Evolutionary conservation across 768 basidiomycete genomes (phyloP), one percentile per base, ranked within the genome.

Genomic region (Trametes cubensis): DNA sequence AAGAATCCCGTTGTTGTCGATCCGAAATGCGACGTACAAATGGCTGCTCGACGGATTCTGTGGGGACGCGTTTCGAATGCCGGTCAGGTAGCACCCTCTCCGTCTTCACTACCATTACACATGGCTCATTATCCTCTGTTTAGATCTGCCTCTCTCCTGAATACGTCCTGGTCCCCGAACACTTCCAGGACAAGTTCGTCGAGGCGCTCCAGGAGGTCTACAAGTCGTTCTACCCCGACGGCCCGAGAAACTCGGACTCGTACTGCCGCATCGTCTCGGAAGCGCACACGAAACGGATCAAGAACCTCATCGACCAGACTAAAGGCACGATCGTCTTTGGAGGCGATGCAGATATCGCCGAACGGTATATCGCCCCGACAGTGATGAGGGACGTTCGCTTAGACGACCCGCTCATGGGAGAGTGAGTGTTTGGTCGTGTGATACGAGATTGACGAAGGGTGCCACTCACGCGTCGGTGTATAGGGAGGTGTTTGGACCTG

Each of bases 401-500:
- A 0, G 83, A 84, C 56, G 93, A 95, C 73, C 80, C 87, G 0
- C 72, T 94, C 63, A 91, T 95, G 90, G 79, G 79, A 70, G 86
- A 90, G 90, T 89, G 66, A 52, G 87, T 78, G 1, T 34, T 21
- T 17, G 23, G 4, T 14, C 26, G 13, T 58, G 62, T 30, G 28
- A 30, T 30, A n/a, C 2, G 14, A 50, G 0, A 23, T 55, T 7
- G n/a, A 21, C 60, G 45, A 21, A 23, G 17, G 21, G 41, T 42
- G 0, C 39, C 47, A 11, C 3, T 5, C 47, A 42, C 28, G 8
- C 28, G 8, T 0, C 8, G 10, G 28, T 28, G 28, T 7, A 28
- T 63, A 92, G 91, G 61, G 94, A 95, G 69, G 79, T 94, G 40
- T 95, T 95, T 66, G 94, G 92, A 0, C 92, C 93, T 10, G 64